Percentiles rank a stretch among this genome's conserved stretches.
Conservation (phyloP, 495 filamentous ascomycete genomes). For the Pyrenopolyporus hunteri region DNA sequence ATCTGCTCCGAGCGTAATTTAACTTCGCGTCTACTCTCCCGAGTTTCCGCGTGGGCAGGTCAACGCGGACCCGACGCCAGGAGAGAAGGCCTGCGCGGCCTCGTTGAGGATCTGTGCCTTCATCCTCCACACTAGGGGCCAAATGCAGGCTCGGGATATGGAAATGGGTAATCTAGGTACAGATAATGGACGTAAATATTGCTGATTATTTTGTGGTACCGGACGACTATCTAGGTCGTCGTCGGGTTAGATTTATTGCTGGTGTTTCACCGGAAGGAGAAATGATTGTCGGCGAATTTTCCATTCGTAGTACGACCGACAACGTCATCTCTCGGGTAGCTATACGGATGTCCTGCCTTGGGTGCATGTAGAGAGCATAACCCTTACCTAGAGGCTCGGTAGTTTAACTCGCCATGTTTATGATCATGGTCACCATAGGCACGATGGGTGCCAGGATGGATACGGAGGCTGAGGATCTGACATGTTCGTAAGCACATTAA, state of each 20-base stretch:
- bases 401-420: not conserved
- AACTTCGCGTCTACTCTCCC: not conserved
- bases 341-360: not conserved
- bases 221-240: not conserved
- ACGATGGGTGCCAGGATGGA: too few relatives aligned
- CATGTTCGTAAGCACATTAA: too few relatives aligned
- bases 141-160: too few relatives aligned
- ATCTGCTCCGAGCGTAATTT: not conserved
- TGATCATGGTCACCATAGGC: not conserved
- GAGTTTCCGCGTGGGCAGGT: not conserved
- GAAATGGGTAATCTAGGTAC: not conserved
- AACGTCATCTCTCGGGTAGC: slow-evolving; percentile 8
- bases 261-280: slow-evolving; percentile 21
- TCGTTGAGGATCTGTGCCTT: not conserved
- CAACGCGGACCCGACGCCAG: not conserved
- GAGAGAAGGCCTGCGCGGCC: not conserved
- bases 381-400: slow-evolving; percentile 8
- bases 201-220: slow-evolving; percentile 1
- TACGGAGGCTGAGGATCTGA: too few relatives aligned
- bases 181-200: not conserved
- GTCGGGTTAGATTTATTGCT: slow-evolving; percentile 7
- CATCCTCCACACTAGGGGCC: not conserved
- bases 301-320: not conserved
- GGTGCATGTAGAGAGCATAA: too few relatives aligned
- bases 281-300: slow-evolving; percentile 20